Evolutionary conservation across 805 yeast genomes (phyloP), one percentile per base, ranked within the genome.

Genomic region (Komagataella pseudopastoris): DNA sequence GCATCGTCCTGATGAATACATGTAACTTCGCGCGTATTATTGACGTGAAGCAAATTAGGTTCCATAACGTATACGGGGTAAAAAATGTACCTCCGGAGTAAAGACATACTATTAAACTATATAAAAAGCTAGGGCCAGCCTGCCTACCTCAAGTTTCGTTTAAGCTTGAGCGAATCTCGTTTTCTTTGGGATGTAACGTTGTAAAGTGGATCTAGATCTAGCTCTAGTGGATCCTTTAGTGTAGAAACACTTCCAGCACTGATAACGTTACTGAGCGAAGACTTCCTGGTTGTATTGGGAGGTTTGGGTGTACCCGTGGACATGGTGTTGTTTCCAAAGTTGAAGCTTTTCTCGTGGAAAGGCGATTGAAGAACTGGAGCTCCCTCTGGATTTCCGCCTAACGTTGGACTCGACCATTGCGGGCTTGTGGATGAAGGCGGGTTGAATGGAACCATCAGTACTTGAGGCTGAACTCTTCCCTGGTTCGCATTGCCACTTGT

Each of bases 151-250:
- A 61, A 56, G 51, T 60, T 61, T 58, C 80, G 71, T 59, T 76
- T 76, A 58, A 75, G 59, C 52, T 76, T 72, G 55, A 77, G 59
- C 55, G 77, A 70, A 54, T 76, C 80, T 56, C 81, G 70, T 59
- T 77, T 77, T 54, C 81, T 66, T 55, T 72, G 72, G 23, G 75
- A 70, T 1, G 80, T 76, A 24, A 69, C 74, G 54, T 76, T 75
- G 56, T 59, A 66, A 39, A 64, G 54, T 1, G 68, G 66, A 52
- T 64, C 67, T 8, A 61, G 56, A 44, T 62, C 64, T 6, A 60
- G 20, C 44, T 61, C 66, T 10, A 45, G 17, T 14, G 47, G 24
- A 7, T 18, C 24, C 23, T 22, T 22, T 6, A 16, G 24, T 23
- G 22, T 18, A 23, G 47, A 22, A 17, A 23, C 47, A 45, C 47